These are phyloP conservation scores for Cardamine occulta DNA, from an alignment of 345 rosid species.

Conservation along the genomic window DNA sequence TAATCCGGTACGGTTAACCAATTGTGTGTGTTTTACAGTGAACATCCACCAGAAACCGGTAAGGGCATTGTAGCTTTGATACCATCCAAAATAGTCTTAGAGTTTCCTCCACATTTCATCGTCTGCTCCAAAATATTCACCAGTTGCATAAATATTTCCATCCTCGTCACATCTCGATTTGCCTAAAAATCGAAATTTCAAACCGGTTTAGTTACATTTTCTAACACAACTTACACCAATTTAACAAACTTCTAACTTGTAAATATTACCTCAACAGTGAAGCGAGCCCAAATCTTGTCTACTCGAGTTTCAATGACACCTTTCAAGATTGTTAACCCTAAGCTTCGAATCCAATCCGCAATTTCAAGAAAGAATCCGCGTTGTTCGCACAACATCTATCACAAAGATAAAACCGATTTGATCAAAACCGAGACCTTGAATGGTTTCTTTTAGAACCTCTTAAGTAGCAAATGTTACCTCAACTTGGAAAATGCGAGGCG, in stretches of 20 bases:
- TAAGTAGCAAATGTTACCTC: conserved; percentile 55
- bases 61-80: conserved; percentile 55
- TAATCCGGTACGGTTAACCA: conserved; percentile 41
- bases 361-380: conserved; percentile 94
- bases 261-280: conserved; percentile 79
- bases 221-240: not conserved
- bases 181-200: conserved; percentile 57
- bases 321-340: conserved; percentile 94
- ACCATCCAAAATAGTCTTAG: conserved; percentile 53
- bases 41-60: conserved; percentile 62
- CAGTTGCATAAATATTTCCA: conserved; percentile 90
- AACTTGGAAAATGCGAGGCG: conserved; percentile 88
- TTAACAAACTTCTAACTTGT: not conserved
- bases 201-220: not conserved
- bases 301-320: conserved; percentile 84
- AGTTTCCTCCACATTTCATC: conserved; percentile 52
- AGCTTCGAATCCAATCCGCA: conserved; percentile 82
- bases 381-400: conserved; percentile 93
- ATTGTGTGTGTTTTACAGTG: conserved; percentile 22
- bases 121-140: conserved; percentile 84
- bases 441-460: not conserved
- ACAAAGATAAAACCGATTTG: not conserved
- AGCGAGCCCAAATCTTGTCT: conserved; percentile 90
- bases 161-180: conserved; percentile 82
- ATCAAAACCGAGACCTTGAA: not conserved